These are phyloP conservation scores for Naumovozyma castellii DNA, from an alignment of 805 yeast species.

Conservation along the genomic window DNA sequence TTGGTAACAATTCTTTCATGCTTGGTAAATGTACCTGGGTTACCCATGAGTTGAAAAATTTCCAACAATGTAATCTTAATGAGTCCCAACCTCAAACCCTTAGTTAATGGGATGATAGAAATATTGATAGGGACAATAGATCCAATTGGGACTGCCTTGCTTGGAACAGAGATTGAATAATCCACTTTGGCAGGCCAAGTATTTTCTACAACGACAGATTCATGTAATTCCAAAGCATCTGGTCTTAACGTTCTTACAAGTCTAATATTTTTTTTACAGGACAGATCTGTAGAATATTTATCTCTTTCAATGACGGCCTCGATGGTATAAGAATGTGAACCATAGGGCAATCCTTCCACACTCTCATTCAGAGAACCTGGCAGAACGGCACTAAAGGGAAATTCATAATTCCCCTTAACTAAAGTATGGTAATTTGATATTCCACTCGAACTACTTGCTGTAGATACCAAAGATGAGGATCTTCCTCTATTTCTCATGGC, in stretches of 20 bases:
- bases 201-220: constrained; percentile 88
- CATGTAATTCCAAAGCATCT: constrained; percentile 79
- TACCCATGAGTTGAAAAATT: constrained; percentile 50
- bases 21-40: constrained; percentile 45
- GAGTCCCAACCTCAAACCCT: constrained; percentile 73
- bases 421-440: constrained; percentile 33
- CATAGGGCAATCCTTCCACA: constrained; percentile 81
- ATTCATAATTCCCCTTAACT: constrained; percentile 73
- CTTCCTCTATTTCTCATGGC: constrained; percentile 6
- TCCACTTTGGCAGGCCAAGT: constrained; percentile 94
- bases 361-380: constrained; percentile 85
- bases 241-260: constrained; percentile 80
- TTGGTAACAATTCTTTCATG: constrained; percentile 59
- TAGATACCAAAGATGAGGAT: constrained; percentile 24
- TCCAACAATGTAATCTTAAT: constrained; percentile 63
- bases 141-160: constrained; percentile 86
- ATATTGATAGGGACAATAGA: constrained; percentile 62
- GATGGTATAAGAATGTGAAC: constrained; percentile 59
- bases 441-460: constrained; percentile 19
- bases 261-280: constrained; percentile 62
- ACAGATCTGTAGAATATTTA: constrained; percentile 55
- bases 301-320: constrained; percentile 80
- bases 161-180: constrained; percentile 76
- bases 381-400: constrained; percentile 76
- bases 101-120: constrained; percentile 65